Percentiles rank a stretch among this genome's conserved stretches.
Conservation (phyloP, 768 basidiomycete species). For the Lactarius sanguifluus region DNA sequence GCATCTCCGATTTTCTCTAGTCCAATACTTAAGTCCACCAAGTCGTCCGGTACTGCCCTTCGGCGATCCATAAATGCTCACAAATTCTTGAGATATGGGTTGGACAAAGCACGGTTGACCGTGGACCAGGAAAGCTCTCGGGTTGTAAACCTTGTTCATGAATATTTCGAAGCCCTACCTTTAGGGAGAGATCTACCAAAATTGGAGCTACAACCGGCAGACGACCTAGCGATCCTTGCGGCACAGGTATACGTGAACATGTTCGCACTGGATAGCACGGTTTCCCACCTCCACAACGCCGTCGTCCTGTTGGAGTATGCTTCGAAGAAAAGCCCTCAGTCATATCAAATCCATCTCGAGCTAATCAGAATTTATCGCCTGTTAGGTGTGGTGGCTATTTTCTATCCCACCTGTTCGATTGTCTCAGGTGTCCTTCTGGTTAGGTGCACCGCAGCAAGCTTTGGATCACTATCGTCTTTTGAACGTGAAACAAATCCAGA, state of each 20-base stretch:
- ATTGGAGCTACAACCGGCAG: conserved; percentile 84
- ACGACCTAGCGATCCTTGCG: conserved; percentile 79
- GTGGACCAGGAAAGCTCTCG: conserved; percentile 55
- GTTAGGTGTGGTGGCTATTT: conserved; percentile 50
- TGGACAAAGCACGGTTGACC: conserved; percentile 50
- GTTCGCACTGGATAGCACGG: conserved; percentile 57
- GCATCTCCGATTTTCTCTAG: conserved; percentile 17
- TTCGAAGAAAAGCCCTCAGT: conserved; percentile 68
- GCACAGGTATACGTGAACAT: conserved; percentile 64
- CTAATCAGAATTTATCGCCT: conserved; percentile 81
- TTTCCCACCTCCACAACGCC: conserved; percentile 63
- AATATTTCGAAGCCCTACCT: conserved; percentile 66
- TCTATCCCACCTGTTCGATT: conserved; percentile 11
- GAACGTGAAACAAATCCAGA: conserved; percentile 81
- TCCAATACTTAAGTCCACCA: conserved; percentile 14
- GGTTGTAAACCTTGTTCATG: conserved; percentile 51
- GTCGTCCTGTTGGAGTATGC: conserved; percentile 70
- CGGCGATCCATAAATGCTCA: conserved; percentile 69
- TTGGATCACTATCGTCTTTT: conserved; percentile 77
- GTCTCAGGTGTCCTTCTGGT: conserved; percentile 11
- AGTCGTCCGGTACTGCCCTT: conserved; percentile 57
- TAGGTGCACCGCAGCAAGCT: conserved; percentile 72
- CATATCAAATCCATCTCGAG: conserved; percentile 74
- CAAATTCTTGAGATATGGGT: conserved; percentile 68
- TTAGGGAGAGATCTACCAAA: conserved; percentile 63